Base-by-base conservation (phyloP, 306 rosid species). In the Hippophae gyantsensis region DNA sequence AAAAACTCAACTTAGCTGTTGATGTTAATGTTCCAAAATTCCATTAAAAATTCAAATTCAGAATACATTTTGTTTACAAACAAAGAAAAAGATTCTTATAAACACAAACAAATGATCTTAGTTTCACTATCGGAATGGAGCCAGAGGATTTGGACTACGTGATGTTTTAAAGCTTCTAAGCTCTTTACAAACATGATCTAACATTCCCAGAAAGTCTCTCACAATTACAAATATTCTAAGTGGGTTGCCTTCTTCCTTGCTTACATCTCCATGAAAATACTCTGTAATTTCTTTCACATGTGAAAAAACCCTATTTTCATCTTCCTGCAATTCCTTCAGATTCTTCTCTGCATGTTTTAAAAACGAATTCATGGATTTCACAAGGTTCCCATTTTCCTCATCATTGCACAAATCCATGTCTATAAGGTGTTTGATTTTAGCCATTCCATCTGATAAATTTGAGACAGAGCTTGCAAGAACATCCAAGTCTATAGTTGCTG, bases 111-210 rank as follows among this genome's bases (percentile, higher is more conserved):
- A 61, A 53, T 51, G 61, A 44, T 38, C 45, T 48, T 12, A 50
- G 10, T 66, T 69, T 75, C 74, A 72, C 80, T 81, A 87, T 70
- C 81, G 54, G 62, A 89, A 86, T 8, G 92, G 85, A 52, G 97
- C 90, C 51, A 89, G 92, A 68, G 97, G 92, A 26, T 74, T 83
- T 14, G 81, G 85, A 10, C 70, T 71, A 13, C 89, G 87, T 0
- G 84, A 13, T 12, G 70, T 52, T 62, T 75, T 81, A 27, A 72
- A 74, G 60, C 66, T 81, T 72, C 97, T 78, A 72, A 89, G 87
- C 78, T 89, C 95, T 78, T 86, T 93, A 72, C 95, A 93, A 10
- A 93, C 95, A 75, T 81, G 75, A 69, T 93, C 95, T 70, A 93
- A 75, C 94, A 86, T 84, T 2, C 89, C 88, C 70, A 93, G 48